Conservation (phyloP, 306 rosid genomes). For the Canavalia gladiata region DNA sequence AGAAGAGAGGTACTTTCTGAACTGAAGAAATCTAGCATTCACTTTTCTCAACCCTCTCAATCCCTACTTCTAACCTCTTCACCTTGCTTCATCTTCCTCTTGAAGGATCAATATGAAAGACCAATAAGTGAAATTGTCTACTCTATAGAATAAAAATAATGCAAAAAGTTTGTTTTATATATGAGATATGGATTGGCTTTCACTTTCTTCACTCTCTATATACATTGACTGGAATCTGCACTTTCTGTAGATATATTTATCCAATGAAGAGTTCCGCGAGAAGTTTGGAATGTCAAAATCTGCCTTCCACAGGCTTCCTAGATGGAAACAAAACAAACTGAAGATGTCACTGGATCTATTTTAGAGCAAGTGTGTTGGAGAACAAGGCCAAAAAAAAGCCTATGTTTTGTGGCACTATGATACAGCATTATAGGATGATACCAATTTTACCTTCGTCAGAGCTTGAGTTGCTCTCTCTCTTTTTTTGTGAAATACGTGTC, state of each 20-base stretch:
- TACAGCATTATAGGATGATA: constrained; percentile 32
- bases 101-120: constrained; percentile 33
- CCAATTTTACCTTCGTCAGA: constrained; percentile 11
- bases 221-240: constrained; percentile 30
- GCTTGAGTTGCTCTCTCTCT: constrained; percentile 40
- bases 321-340: constrained; percentile 96
- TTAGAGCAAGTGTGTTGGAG: constrained; percentile 47
- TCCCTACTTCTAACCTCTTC: neutral
- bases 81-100: constrained; percentile 23
- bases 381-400: constrained; percentile 19
- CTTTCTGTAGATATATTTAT: constrained; percentile 76
- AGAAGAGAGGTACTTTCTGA: constrained; percentile 79
- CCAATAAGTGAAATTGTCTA: constrained; percentile 12
- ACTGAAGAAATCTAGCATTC: constrained; percentile 32
- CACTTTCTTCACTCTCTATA: neutral
- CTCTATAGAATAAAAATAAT: neutral
- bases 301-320: constrained; percentile 82
- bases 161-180: neutral
- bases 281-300: constrained; percentile 74
- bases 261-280: constrained; percentile 79
- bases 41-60: neutral
- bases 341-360: constrained; percentile 84
- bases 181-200: constrained; percentile 13
- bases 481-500: constrained; percentile 34
- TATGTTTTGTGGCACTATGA: constrained; percentile 32